Base-by-base conservation (phyloP, 2,329 filamentous ascomycete species). In the Thyridium curvatum region DNA sequence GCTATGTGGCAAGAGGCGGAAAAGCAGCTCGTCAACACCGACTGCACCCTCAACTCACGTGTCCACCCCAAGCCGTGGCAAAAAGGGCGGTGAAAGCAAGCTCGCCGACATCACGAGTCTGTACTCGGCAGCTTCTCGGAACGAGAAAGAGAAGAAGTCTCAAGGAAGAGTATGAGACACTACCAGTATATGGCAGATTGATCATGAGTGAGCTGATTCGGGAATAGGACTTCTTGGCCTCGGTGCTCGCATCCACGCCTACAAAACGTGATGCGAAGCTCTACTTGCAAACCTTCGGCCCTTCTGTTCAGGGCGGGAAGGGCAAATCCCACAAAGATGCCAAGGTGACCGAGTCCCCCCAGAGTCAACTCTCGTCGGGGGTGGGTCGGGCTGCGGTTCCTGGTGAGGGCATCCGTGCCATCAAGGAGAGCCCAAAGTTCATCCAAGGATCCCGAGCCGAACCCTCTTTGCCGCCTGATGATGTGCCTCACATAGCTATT, bases 231-330 rank as follows among this genome's bases (percentile, higher is more conserved):
- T 84, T 95, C 52, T 82, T 94, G 51, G 73, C 94, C 26, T 90
- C 88, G 13, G 77, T 97, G 4, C 71, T 98, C 26, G 87, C 86
- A 53, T 88, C 90, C 14, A 88, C 89, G 10, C 86, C 90, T 6
- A 96, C 91, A 0, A 94, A 90, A 62, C 81, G 93, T 52, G 93
- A 98, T 65, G 89, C 90, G 35, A 90, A 86, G 61, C 82, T 86
- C 30, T 98, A 96, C 56, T 73, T 98, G 13, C 84, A 93, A 50
- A 90, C 88, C 44, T 94, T 96, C 58, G 82, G 79, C 36, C 63
- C 65, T 8, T 44, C 56, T 5, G 41, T 41, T 44, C 42, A 56
- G 46, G 38, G 53, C 49, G 14, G 48, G n/a, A 51, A 57, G 49
- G 59, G 53, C 46, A 59, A 53, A 39, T 46, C 47, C 35, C 8